A percentile compares a stretch with the other conserved stretches of the same genome.
Conservation (phyloP, 345 rosid genomes). For the Cardamine resedifolia region DNA sequence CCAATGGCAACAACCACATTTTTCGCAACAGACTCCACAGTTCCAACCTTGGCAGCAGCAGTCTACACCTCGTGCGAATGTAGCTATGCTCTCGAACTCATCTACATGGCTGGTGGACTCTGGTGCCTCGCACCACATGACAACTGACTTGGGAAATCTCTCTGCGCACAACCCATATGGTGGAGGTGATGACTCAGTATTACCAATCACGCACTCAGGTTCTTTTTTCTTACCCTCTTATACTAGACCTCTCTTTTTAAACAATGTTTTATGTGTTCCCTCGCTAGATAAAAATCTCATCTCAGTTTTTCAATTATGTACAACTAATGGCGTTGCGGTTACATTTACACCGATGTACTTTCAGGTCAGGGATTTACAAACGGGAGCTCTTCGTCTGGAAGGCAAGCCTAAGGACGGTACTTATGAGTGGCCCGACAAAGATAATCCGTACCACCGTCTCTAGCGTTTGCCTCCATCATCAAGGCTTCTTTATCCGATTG, state of each 20-base stretch:
- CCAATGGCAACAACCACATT: too few relatives aligned
- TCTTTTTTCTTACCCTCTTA: not conserved
- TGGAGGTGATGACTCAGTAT: not conserved
- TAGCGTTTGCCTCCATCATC: not conserved
- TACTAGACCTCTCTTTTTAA: not conserved
- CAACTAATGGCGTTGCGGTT: not conserved
- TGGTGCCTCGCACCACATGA: not conserved
- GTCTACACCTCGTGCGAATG: not conserved
- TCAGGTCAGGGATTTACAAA: not conserved
- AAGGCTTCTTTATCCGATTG: not conserved
- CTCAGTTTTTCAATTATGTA: not conserved
- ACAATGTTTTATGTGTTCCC: not conserved
- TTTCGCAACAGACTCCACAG: too few relatives aligned
- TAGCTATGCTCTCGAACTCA: not conserved
- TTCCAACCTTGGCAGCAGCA: too few relatives aligned
- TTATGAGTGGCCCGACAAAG: not conserved
- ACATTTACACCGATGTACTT: not conserved
- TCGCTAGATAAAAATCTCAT: not conserved
- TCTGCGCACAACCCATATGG: not conserved
- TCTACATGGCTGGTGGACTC: not conserved
- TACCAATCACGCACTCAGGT: not conserved
- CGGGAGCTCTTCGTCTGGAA: not conserved
- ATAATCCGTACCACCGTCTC: not conserved
- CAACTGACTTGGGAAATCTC: not conserved
- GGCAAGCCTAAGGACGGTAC: not conserved